A percentile compares a stretch with the other conserved stretches of the same genome.
Evolutionary conservation across 2,329 filamentous ascomycete genomes (phyloP).

Genomic region (Hymenoscyphus scutula): DNA sequence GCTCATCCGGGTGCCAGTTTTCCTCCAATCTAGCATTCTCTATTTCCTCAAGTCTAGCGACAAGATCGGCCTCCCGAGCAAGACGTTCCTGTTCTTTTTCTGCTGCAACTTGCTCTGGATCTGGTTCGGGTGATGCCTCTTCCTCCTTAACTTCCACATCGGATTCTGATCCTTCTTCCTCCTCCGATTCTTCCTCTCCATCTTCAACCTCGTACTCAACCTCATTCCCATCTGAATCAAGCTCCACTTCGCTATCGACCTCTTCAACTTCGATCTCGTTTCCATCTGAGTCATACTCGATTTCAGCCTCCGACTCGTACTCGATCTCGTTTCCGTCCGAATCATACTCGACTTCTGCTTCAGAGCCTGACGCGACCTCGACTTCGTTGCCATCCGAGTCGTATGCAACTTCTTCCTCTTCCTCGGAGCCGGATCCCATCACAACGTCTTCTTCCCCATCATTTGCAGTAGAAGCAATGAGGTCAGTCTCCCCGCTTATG

Average conservation of each 20-base stretch:
- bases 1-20: constrained; percentile 33
- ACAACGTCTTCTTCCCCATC: constrained; percentile 1
- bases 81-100: constrained; percentile 34
- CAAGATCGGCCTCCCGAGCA: constrained; percentile 31
- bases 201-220: constrained; percentile 12
- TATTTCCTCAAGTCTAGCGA: constrained; percentile 25
- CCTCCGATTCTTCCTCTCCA: constrained; percentile 11
- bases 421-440: constrained; percentile 4
- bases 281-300: constrained; percentile 13
- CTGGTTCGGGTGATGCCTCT: constrained; percentile 15
- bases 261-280: constrained; percentile 10
- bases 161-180: constrained; percentile 3
- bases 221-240: constrained; percentile 6
- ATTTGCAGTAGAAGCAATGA: not conserved
- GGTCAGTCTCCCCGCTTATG: not conserved
- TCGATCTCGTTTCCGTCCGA: constrained; percentile 10
- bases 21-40: constrained; percentile 27
- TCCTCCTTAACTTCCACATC: constrained; percentile 10
- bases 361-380: not conserved
- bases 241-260: constrained; percentile 11
- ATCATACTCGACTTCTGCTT: constrained; percentile 15
- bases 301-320: constrained; percentile 7
- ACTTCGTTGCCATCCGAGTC: constrained; percentile 9
- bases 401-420: constrained; percentile 13
- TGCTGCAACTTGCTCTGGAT: constrained; percentile 19